Conservation (phyloP, 2,329 filamentous ascomycete genomes). For the Zasmidium cellare region DNA sequence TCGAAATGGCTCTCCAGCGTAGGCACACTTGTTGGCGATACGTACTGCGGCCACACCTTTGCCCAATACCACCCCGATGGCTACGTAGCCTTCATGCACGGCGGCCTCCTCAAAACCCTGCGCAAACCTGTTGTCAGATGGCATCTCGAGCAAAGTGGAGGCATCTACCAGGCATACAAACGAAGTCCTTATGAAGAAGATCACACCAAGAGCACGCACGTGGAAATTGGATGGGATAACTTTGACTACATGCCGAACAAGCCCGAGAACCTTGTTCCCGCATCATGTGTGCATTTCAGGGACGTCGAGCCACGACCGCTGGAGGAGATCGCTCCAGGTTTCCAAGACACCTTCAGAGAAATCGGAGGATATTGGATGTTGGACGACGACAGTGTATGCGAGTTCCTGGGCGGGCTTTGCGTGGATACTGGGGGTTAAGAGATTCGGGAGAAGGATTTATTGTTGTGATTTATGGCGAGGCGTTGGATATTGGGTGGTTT, state of each 20-base stretch:
- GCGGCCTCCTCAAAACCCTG: slow-evolving; percentile 35
- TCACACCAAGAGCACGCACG: slow-evolving; percentile 15
- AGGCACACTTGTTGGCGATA: slow-evolving; percentile 24
- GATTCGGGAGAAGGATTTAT: too few species aligned
- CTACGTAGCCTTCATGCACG: slow-evolving; percentile 35
- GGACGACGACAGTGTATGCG: slow-evolving; percentile 6
- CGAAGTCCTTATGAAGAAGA: slow-evolving; percentile 17
- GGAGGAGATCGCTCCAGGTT: slow-evolving; percentile 26
- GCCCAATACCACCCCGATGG: slow-evolving; percentile 37
- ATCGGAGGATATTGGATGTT: slow-evolving; percentile 31
- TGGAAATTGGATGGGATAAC: slow-evolving; percentile 19
- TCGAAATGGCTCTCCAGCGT: slow-evolving; percentile 34
- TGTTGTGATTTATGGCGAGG: too few species aligned
- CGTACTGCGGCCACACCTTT: slow-evolving; percentile 38
- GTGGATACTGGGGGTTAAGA: not conserved
- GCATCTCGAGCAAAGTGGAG: slow-evolving; percentile 28
- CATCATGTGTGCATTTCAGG: slow-evolving; percentile 27
- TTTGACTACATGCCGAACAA: slow-evolving; percentile 17
- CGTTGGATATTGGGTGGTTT: not conserved
- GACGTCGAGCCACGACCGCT: slow-evolving; percentile 24
- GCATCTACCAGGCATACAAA: slow-evolving; percentile 35
- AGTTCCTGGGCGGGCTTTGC: not conserved
- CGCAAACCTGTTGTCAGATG: slow-evolving; percentile 26
- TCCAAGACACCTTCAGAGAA: slow-evolving; percentile 24
- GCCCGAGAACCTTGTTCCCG: slow-evolving; percentile 12